Base-by-base conservation (phyloP, 495 filamentous ascomycete genomes). In the Usnea hakonensis region DNA sequence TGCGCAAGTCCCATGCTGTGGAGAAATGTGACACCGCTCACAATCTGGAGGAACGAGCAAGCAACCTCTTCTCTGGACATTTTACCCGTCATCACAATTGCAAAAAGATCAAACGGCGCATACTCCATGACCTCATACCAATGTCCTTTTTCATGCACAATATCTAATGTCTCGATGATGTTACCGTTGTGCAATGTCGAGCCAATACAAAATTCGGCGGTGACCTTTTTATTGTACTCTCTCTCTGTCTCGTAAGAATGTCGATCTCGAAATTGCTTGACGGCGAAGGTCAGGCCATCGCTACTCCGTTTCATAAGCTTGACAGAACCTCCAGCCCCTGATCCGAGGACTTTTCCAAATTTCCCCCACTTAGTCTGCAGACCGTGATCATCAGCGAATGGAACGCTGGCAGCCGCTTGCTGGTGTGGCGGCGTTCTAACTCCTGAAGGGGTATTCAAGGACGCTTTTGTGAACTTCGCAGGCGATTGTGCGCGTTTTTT, bases 81-180 rank as follows among this genome's bases (percentile, higher is more conserved):
- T 75, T 94, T 97, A 21, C 94, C 94, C 0, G 94, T 97, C 94
- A 99, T 99, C 65, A 99, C 94, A 64, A 95, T 95, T 30, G 94
- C 94, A 73, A 99, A 99, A 19, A 99, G 79, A 74, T 99, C 94
- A 68, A 77, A 99, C 7, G 94, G 94, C n/a, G 91, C 95, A 72
- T 95, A 97, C 71, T 99, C 94, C 94, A 99, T 99, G 35, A 99
- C 94, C 71, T 96, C 95, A 72, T 95, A 99, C 92, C 94, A 99
- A 64, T 87, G 90, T 33, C 83, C 86, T 72, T 90, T 93, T 78
- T 99, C 94, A 63, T 96, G 88, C 19, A 99, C 85, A 65, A 99
- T 96, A 72, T 99, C 94, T 40, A 99, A 80, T 11, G 94, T 97
- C 73, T 97, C 94, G 69, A 99, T 96, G 65, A 99, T 91, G 73